Base-by-base conservation (phyloP, 495 filamentous ascomycete species). In the Trichoderma parareesei region DNA sequence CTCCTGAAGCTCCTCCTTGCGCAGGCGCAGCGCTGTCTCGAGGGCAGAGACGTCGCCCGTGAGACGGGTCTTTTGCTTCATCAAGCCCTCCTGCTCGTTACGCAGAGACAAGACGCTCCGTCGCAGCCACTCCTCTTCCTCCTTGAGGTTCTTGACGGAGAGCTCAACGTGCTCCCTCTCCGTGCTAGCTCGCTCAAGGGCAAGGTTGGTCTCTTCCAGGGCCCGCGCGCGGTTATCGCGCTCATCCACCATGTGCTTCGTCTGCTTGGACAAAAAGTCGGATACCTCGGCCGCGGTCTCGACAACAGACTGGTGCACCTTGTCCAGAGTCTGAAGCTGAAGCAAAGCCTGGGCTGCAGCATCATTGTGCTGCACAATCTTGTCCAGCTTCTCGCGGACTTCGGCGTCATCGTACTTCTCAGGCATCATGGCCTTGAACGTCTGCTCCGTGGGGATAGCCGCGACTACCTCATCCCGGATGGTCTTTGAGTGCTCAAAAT, bases 261-360 rank as follows among this genome's bases (percentile, higher is more conserved):
- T 90, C 72, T 98, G 94, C 3, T 83, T 81, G 10, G 85, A 82
- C 44, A 98, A 84, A 77, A 97, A 97, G 48, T 88, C 85, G n/a
- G 87, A 87, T 68, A 99, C 88, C 70, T 91, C 90, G 33, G 85
- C 86, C 0, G 93, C 89, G n/a, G 91, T 96, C 55, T 86, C 79
- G 72, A 90, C 87, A 53, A 99, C 92, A 67, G 97, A 88, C 69
- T 88, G 82, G 71, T 97, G 92, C 67, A 98, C 93, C 70, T 92
- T 84, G 68, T 96, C 91, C 9, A 99, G 82, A 61, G 91, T 89
- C 66, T 88, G 87, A 5, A 90, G 76, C 61, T 88, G 86, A 4
- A 81, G 74, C 65, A 85, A 81, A 3, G 83, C 77, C 67, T 84
- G 83, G 65, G 79, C 78, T 16, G 85, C 79, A 57, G 71, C 73